A percentile compares a stretch with the other conserved stretches of the same genome.
Conservation (phyloP, 2,329 filamentous ascomycete genomes). For the Diaporthe destruens region DNA sequence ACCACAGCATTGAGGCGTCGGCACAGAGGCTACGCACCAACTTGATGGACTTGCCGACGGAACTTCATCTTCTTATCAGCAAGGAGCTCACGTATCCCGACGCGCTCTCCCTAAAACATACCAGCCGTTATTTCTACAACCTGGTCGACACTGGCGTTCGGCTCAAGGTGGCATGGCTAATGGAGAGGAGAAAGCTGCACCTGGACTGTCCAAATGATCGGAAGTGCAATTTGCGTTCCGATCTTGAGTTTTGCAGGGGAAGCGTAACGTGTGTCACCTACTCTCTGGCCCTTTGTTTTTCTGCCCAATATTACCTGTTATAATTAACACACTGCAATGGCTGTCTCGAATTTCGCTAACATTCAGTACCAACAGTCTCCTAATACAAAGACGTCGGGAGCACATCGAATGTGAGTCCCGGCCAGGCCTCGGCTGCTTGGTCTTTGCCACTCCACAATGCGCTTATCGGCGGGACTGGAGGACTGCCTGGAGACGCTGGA, state of each 20-base stretch:
- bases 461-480: constrained; percentile 56
- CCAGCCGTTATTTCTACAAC: constrained; percentile 71
- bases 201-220: constrained; percentile 74
- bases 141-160: constrained; percentile 75
- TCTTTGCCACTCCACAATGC: constrained; percentile 64
- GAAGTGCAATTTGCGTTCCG: constrained; percentile 69
- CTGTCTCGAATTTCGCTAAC: neutral
- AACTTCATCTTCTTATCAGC: constrained; percentile 75
- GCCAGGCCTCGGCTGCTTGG: constrained; percentile 67
- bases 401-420: constrained; percentile 72
- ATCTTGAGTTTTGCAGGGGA: constrained; percentile 70
- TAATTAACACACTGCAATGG: neutral
- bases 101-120: constrained; percentile 77
- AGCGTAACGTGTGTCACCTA: constrained; percentile 64
- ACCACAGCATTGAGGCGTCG: neutral
- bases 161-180: constrained; percentile 77
- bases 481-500: constrained; percentile 62
- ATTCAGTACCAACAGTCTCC: constrained; percentile 54
- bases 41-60: constrained; percentile 70
- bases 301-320: neutral
- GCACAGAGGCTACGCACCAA: constrained; percentile 38
- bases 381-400: constrained; percentile 71
- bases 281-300: neutral
- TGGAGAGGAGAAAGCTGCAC: constrained; percentile 72
- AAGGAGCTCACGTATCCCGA: constrained; percentile 76